A percentile compares a stretch with the other conserved stretches of the same genome.
These are phyloP conservation scores for Acanthamoeba sp. DNA, from an alignment of 208 protist species.

Conservation along the genomic window DNA sequence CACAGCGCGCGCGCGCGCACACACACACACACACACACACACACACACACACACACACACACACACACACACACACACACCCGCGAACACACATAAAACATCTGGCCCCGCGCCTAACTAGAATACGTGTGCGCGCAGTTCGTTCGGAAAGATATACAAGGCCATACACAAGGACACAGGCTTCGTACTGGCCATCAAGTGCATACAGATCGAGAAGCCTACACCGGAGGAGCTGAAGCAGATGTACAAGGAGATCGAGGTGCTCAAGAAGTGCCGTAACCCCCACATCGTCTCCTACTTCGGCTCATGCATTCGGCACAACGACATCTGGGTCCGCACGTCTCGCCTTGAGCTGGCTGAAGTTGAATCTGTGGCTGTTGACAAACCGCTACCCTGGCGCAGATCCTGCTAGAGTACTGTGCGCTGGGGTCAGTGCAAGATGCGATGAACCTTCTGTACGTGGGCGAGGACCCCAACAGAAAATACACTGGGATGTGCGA, in stretches of 20 bases:
- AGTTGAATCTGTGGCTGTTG: too few species aligned
- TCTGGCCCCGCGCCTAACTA: too few species aligned
- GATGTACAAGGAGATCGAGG: constrained; percentile 25
- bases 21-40: too few species aligned
- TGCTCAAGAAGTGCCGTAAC: constrained; percentile 1
- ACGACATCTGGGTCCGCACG: constrained; percentile 3
- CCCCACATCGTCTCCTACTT: constrained; percentile 24
- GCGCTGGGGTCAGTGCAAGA: background rate
- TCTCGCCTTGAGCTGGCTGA: too few species aligned
- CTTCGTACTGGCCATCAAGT: constrained; percentile 24
- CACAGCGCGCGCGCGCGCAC: too few species aligned
- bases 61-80: too few species aligned
- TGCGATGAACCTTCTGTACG: background rate
- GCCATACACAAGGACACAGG: constrained; percentile 13
- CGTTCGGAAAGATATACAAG: constrained; percentile 13
- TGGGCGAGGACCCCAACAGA: background rate
- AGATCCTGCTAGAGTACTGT: constrained; percentile 21
- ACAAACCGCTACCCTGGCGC: too few species aligned
- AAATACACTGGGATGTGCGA: background rate
- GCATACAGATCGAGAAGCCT: background rate
- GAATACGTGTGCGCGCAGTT: background rate
- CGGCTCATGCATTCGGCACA: background rate
- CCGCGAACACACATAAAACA: too few species aligned
- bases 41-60: background rate
- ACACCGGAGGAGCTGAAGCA: background rate